phyloP scores from a whole-genome alignment of 192 early-diverging fungal species.

The Spizellomyces sp. region DNA sequence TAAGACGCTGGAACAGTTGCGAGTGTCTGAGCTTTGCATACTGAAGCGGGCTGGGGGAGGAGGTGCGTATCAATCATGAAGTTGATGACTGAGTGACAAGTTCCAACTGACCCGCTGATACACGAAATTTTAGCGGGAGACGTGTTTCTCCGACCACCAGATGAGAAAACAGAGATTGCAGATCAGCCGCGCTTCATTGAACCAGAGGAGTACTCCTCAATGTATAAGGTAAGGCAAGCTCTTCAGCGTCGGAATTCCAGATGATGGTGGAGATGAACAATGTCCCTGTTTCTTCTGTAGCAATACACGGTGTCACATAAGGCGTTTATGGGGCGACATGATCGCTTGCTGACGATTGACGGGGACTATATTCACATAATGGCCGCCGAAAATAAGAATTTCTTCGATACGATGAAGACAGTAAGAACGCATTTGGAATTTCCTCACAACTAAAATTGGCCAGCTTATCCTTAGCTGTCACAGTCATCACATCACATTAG shows the following conservation, averaged over 20 bases:
- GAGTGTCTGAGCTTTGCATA: constrained; percentile 69
- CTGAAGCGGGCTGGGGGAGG: constrained; percentile 67
- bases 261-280: not conserved
- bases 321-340: constrained; percentile 82
- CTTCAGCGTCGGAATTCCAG: not conserved
- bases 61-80: constrained; percentile 32
- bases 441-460: not conserved
- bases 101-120: too few species aligned
- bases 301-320: constrained; percentile 86
- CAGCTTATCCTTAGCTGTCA: not conserved
- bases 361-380: constrained; percentile 91
- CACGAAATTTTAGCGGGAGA: constrained; percentile 44
- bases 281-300: constrained; percentile 31
- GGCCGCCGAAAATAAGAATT: constrained; percentile 74
- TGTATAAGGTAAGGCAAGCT: constrained; percentile 49
- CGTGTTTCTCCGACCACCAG: constrained; percentile 60
- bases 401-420: constrained; percentile 85
- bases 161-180: constrained; percentile 37
- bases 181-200: constrained; percentile 41
- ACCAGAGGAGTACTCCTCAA: constrained; percentile 50
- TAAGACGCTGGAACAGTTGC: constrained; percentile 71
- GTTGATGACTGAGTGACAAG: not conserved
- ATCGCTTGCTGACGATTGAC: constrained; percentile 89
- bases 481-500: constrained; percentile 47
- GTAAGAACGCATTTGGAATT: constrained; percentile 29